These are phyloP conservation scores for Capronia americana DNA, from an alignment of 2,329 filamentous ascomycete genomes.

Conservation along the genomic window DNA sequence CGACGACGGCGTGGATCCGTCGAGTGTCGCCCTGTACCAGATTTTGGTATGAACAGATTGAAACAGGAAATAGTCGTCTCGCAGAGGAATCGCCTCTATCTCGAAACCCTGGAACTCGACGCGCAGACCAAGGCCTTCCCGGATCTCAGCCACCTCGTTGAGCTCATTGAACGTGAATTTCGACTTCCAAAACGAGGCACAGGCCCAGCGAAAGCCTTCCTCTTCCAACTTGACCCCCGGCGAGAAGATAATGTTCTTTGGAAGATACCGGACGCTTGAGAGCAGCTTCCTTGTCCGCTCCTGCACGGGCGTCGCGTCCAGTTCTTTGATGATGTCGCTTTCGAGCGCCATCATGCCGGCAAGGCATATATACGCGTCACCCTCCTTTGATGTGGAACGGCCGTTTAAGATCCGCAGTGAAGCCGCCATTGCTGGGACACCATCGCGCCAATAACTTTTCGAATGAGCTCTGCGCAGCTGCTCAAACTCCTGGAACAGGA, in stretches of 20 bases:
- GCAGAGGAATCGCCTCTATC: constrained; percentile 14
- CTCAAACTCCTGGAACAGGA: constrained; percentile 20
- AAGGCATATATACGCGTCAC: constrained; percentile 24
- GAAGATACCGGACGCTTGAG: constrained; percentile 6
- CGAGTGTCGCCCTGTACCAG: constrained; percentile 22
- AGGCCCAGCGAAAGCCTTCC: constrained; percentile 21
- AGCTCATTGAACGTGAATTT: constrained; percentile 2
- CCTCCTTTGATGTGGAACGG: constrained; percentile 17
- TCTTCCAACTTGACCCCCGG: constrained; percentile 14
- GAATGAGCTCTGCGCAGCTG: constrained; percentile 17
- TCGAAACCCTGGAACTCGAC: constrained; percentile 21
- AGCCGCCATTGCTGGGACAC: constrained; percentile 17
- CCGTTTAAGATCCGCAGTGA: constrained; percentile 18
- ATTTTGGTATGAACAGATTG: constrained; percentile 19
- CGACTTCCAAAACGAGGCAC: constrained; percentile 23
- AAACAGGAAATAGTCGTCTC: constrained; percentile 10
- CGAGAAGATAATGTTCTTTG: constrained; percentile 23
- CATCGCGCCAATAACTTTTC: constrained; percentile 21
- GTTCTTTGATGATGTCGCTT: constrained; percentile 9
- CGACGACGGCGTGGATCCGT: not conserved
- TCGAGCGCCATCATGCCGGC: constrained; percentile 20
- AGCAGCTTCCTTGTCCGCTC: constrained; percentile 19
- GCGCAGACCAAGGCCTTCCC: constrained; percentile 14
- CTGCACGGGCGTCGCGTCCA: constrained; percentile 8
- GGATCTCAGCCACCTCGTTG: constrained; percentile 16